A percentile compares a stretch with the other conserved stretches of the same genome.
These are phyloP conservation scores for Fusarium sp. DNA, from an alignment of 2,329 filamentous ascomycete species.

Conservation along the genomic window DNA sequence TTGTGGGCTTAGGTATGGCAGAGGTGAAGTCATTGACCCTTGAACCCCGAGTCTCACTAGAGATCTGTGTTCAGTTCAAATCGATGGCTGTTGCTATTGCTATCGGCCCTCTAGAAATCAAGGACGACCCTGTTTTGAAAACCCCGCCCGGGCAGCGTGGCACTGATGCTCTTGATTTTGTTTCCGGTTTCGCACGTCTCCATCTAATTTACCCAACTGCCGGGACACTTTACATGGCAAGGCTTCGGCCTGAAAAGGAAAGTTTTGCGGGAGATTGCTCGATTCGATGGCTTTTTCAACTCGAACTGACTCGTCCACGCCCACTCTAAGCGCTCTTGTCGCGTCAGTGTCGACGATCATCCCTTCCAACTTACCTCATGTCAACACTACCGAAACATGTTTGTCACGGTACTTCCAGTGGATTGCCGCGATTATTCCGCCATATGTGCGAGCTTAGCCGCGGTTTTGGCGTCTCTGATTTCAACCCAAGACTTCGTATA, in stretches of 20 bases:
- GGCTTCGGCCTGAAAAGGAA: slow-evolving; percentile 32
- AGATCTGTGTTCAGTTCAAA: background rate
- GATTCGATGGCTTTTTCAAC: slow-evolving; percentile 14
- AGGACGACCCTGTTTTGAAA: slow-evolving; percentile 13
- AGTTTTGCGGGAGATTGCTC: slow-evolving; percentile 28
- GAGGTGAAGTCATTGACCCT: slow-evolving; percentile 2
- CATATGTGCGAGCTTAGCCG: slow-evolving; percentile 32
- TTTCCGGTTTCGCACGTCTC: slow-evolving; percentile 40
- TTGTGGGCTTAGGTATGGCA: slow-evolving; percentile 1
- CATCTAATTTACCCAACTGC: slow-evolving; percentile 40
- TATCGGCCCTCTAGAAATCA: slow-evolving; percentile 13
- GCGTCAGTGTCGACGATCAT: slow-evolving; percentile 31
- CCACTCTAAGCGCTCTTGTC: slow-evolving; percentile 45
- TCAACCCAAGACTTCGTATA: slow-evolving; percentile 43
- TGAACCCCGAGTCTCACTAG: slow-evolving; percentile 2
- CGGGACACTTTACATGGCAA: slow-evolving; percentile 26
- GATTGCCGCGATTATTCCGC: slow-evolving; percentile 39
- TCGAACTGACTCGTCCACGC: slow-evolving; percentile 28
- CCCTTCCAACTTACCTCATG: slow-evolving; percentile 19
- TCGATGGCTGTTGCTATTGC: background rate
- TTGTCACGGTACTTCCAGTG: slow-evolving; percentile 8
- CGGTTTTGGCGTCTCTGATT: slow-evolving; percentile 39
- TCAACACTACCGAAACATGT: slow-evolving; percentile 18
- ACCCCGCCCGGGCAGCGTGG: slow-evolving; percentile 5
- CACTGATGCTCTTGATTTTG: slow-evolving; percentile 28